These are phyloP conservation scores for Kondoa malvinella DNA, from an alignment of 768 basidiomycete species.

Conservation along the genomic window DNA sequence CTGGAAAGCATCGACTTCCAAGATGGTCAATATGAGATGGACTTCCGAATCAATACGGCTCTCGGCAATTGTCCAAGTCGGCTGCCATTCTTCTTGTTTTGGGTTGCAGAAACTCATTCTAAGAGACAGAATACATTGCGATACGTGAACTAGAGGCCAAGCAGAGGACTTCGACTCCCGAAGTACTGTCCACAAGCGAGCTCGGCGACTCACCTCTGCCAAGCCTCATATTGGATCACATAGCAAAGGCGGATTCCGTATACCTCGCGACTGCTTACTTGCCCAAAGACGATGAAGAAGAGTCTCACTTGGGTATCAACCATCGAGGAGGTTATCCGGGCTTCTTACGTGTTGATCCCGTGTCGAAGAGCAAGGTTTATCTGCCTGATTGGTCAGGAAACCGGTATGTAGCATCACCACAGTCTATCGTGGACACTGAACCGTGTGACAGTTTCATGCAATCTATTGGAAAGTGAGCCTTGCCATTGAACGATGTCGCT, in stretches of 20 bases:
- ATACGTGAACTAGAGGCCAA: not conserved
- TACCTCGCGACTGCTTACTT: conserved; percentile 44
- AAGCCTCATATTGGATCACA: conserved; percentile 38
- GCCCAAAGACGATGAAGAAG: conserved; percentile 34
- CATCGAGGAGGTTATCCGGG: conserved; percentile 49
- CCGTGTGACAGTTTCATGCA: conserved; percentile 36
- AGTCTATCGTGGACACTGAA: not conserved
- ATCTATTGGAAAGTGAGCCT: conserved; percentile 40
- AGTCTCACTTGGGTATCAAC: conserved; percentile 47
- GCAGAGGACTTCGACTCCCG: not conserved
- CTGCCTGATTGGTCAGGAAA: conserved; percentile 52
- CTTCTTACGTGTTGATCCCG: conserved; percentile 45
- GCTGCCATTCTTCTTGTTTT: not conserved
- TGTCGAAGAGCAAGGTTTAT: conserved; percentile 42
- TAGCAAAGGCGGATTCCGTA: conserved; percentile 40
- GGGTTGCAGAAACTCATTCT: not conserved
- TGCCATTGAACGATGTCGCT: not conserved
- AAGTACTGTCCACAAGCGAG: too few relatives aligned
- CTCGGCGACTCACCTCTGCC: too few relatives aligned
- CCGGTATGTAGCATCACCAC: conserved; percentile 25
- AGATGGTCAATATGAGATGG: conserved; percentile 32
- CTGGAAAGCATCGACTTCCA: conserved; percentile 31
- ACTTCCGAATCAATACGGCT: conserved; percentile 42
- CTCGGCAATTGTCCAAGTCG: conserved; percentile 38
- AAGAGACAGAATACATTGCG: not conserved